Base-by-base conservation (phyloP, 148 eudicot genomes). In the Fagopyrum tataricum region DNA sequence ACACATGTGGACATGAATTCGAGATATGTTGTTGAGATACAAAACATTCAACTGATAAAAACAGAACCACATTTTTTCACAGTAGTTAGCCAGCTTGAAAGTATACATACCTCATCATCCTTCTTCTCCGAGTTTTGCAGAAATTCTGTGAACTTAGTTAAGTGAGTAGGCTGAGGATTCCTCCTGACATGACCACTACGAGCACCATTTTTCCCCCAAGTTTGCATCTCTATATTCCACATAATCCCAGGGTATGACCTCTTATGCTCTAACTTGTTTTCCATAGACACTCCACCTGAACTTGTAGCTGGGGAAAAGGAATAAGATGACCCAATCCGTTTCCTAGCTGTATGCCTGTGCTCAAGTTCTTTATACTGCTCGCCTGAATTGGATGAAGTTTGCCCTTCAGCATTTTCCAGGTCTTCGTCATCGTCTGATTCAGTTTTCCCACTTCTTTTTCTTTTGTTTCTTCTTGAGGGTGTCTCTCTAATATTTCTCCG, bases 141-240 rank as follows among this genome's bases (percentile, higher is more conserved):
- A 83, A 75, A 83, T 2, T 84, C 87, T 6, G 72, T 78, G 74
- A 87, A 67, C 84, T 79, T 91, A 8, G 85, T 67, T 43, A 88
- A 68, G 74, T 82, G 85, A 51, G 74, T 78, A 23, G 48, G 74
- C 71, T 86, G 83, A 12, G 82, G 23, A 78, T 79, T 74, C 81
- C 78, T 88, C 47, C 78, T 72, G 48, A 74, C 74, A 42, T 82
- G 77, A 79, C 83, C 84, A 78, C 77, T 79, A 6, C 97, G 86
- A 70, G 81, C 79, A 73, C 96, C 88, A 79, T 86, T 90, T 77
- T 76, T 80, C 2, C 93, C 96, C 96, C 96, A 91, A 40, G 84
- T 83, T 70, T 85, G 84, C 75, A 83, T 80, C 58, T 90, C 90
- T 23, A 83, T 72, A 72, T 78, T 75, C 70, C 89, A 86, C 71